A percentile compares a stretch with the other conserved stretches of the same genome.
Evolutionary conservation across 2,329 filamentous ascomycete species (phyloP).

Genomic region (Calonectria henricotiae): DNA sequence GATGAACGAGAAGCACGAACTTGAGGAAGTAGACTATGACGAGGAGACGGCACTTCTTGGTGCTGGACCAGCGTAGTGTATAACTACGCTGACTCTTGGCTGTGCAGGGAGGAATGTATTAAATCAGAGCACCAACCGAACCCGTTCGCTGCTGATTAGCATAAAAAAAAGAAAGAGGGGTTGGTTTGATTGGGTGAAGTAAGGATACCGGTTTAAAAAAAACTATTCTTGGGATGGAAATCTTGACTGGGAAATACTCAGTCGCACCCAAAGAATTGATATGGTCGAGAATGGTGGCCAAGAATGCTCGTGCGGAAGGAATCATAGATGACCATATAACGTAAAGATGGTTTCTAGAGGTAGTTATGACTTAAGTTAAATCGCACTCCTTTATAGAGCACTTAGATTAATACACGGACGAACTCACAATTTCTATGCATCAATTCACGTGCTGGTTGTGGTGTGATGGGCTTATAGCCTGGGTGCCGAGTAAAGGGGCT

Average conservation of each 20-base stretch:
- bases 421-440: not conserved
- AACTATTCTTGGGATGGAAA: not conserved
- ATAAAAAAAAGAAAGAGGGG: not conserved
- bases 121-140: not conserved
- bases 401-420: conserved; percentile 2
- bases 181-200: not conserved
- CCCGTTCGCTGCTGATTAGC: too few relatives aligned
- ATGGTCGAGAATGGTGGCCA: not conserved
- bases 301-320: not conserved
- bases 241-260: not conserved
- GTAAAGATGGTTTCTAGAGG: not conserved
- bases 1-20: conserved; percentile 4
- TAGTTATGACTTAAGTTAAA: not conserved
- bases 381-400: conserved; percentile 12
- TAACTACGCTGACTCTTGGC: not conserved
- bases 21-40: conserved; percentile 17
- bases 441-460: not conserved
- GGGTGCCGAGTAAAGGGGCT: not conserved
- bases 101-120: not conserved
- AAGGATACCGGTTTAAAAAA: not conserved
- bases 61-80: not conserved
- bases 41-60: conserved; percentile 30
- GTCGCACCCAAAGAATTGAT: too few relatives aligned
- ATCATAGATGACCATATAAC: conserved; percentile 1
- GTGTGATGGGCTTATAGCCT: too few relatives aligned